These are phyloP conservation scores for Parietichytrium sp. DNA, from an alignment of 108 stramenopile species.

Conservation along the genomic window DNA sequence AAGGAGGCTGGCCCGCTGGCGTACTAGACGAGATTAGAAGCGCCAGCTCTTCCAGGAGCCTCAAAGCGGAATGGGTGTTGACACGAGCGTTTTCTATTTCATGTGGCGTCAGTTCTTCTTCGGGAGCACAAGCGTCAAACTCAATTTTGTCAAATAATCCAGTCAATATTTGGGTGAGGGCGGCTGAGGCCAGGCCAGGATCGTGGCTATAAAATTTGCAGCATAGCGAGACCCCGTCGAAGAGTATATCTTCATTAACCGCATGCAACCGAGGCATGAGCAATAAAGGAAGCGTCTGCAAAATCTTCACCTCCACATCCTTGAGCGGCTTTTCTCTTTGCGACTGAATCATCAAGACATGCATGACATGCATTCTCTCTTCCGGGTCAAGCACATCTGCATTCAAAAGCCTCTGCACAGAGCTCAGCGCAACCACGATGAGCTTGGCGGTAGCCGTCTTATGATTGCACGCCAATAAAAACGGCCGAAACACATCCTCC, in stretches of 20 bases:
- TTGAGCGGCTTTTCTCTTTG: neutral
- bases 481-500: constrained; percentile 54
- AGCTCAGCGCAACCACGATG: constrained; percentile 51
- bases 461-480: constrained; percentile 58
- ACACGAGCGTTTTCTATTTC: neutral
- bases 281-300: constrained; percentile 26
- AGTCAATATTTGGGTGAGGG: constrained; percentile 20
- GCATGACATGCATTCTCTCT: constrained; percentile 27
- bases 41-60: constrained; percentile 10
- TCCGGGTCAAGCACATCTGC: constrained; percentile 25
- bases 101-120: neutral
- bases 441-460: constrained; percentile 45
- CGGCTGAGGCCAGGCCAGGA: constrained; percentile 9
- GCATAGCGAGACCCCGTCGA: neutral
- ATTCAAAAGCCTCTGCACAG: constrained; percentile 55
- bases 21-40: neutral
- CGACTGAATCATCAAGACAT: constrained; percentile 19
- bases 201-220: constrained; percentile 6
- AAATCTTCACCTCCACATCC: constrained; percentile 7
- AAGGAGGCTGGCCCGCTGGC: neutral
- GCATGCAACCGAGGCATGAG: constrained; percentile 7
- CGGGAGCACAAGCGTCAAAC: neutral
- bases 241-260: constrained; percentile 1
- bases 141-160: constrained; percentile 18
- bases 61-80: neutral